phyloP scores from a whole-genome alignment of 2,329 filamentous ascomycete genomes.

The Coleophoma eucalyptorum region DNA sequence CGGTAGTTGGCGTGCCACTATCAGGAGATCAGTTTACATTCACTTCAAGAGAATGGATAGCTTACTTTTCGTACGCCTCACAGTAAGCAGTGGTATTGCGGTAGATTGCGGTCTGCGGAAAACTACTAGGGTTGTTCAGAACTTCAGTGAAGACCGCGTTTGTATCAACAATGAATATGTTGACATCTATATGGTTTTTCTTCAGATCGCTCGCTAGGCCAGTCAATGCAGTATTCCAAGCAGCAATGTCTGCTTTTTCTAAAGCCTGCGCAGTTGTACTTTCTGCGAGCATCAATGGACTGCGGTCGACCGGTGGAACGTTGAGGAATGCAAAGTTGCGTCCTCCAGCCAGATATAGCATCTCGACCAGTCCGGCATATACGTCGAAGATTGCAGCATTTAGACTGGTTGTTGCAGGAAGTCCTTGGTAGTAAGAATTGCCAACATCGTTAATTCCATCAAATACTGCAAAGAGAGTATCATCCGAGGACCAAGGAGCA shows the following conservation, averaged over 20 bases:
- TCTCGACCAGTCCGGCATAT: slow-evolving; percentile 36
- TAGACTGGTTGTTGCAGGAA: slow-evolving; percentile 26
- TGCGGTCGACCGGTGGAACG: slow-evolving; percentile 54
- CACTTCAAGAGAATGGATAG: slow-evolving; percentile 3
- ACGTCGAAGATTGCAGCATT: slow-evolving; percentile 36
- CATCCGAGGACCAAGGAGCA: slow-evolving; percentile 28
- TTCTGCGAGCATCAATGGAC: slow-evolving; percentile 41
- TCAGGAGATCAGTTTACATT: slow-evolving; percentile 7
- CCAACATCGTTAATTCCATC: slow-evolving; percentile 55
- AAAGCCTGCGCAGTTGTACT: slow-evolving; percentile 27
- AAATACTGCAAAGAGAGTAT: slow-evolving; percentile 44
- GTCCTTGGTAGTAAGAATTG: slow-evolving; percentile 37
- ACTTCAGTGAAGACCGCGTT: slow-evolving; percentile 46
- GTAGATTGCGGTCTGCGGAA: slow-evolving; percentile 43
- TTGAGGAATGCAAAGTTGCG: slow-evolving; percentile 57
- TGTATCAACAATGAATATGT: slow-evolving; percentile 50
- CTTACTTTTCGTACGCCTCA: slow-evolving; percentile 48
- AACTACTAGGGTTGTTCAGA: slow-evolving; percentile 46
- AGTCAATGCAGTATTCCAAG: slow-evolving; percentile 45
- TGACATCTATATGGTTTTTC: slow-evolving; percentile 34
- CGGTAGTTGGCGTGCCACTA: slow-evolving; percentile 40
- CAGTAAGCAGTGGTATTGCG: slow-evolving; percentile 56
- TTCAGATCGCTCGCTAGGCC: slow-evolving; percentile 33
- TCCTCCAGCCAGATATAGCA: slow-evolving; percentile 48
- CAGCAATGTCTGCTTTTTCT: slow-evolving; percentile 40